These are phyloP conservation scores for Ceriops decandra DNA, from an alignment of 345 rosid genomes.

Conservation along the genomic window DNA sequence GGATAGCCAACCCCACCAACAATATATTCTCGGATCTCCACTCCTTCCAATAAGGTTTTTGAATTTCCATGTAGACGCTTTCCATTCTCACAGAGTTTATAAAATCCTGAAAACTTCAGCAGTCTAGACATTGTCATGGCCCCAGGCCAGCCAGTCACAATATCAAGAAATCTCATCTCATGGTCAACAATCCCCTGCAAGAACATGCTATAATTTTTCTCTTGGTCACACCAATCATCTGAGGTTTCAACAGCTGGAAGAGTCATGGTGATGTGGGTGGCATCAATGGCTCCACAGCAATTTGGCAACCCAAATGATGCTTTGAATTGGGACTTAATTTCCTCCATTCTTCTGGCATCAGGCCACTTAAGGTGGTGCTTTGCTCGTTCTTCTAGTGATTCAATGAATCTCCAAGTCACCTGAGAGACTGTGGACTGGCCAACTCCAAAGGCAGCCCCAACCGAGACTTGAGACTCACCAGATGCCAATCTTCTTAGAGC, in stretches of 20 bases:
- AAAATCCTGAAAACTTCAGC: constrained; percentile 70
- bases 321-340: constrained; percentile 66
- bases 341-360: constrained; percentile 50
- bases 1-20: constrained; percentile 81
- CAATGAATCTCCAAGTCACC: constrained; percentile 96
- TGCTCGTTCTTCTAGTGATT: constrained; percentile 88
- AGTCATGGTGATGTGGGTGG: constrained; percentile 84
- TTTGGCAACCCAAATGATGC: constrained; percentile 65
- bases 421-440: constrained; percentile 98
- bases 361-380: constrained; percentile 93
- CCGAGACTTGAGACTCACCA: constrained; percentile 94
- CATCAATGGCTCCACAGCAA: constrained; percentile 89
- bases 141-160: constrained; percentile 96
- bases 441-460: constrained; percentile 84
- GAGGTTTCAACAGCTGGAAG: constrained; percentile 92
- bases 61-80: constrained; percentile 55
- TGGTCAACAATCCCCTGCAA: constrained; percentile 84
- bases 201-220: constrained; percentile 84
- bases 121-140: constrained; percentile 50
- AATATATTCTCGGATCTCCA: constrained; percentile 60
- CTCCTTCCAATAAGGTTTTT: constrained; percentile 35
- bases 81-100: constrained; percentile 57
- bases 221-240: constrained; percentile 92
- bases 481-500: constrained; percentile 86
- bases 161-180: constrained; percentile 86